Evolutionary conservation across 768 basidiomycete species (phyloP).

Genomic region (Lactarius trivialis): DNA sequence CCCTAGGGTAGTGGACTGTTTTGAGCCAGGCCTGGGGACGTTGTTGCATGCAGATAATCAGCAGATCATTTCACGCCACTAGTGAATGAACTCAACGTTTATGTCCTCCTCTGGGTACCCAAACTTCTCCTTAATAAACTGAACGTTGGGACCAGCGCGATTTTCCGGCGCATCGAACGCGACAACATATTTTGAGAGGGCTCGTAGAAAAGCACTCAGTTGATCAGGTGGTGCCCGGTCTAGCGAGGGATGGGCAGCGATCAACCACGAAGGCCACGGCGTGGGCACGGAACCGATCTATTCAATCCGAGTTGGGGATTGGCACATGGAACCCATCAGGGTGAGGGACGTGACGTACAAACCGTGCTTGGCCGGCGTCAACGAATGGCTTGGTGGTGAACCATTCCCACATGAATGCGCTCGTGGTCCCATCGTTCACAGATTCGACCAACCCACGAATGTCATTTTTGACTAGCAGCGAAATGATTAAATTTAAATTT

Average conservation of each 20-base stretch:
- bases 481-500: background rate
- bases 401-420: slow-evolving; percentile 95
- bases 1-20: slow-evolving; percentile 67
- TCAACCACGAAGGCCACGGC: slow-evolving; percentile 96
- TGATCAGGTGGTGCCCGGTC: slow-evolving; percentile 46
- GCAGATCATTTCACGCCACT: background rate
- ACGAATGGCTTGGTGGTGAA: slow-evolving; percentile 80
- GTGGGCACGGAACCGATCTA: slow-evolving; percentile 84
- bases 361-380: slow-evolving; percentile 72
- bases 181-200: slow-evolving; percentile 58
- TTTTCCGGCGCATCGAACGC: slow-evolving; percentile 56
- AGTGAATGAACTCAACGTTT: slow-evolving; percentile 37
- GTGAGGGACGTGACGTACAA: slow-evolving; percentile 47
- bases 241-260: slow-evolving; percentile 72
- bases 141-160: slow-evolving; percentile 52
- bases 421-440: slow-evolving; percentile 83
- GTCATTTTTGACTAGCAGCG: slow-evolving; percentile 61
- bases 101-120: slow-evolving; percentile 82
- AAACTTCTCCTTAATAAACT: slow-evolving; percentile 73
- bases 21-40: slow-evolving; percentile 67
- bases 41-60: background rate
- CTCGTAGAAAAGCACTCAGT: slow-evolving; percentile 53
- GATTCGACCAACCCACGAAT: slow-evolving; percentile 77
- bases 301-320: background rate
- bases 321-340: background rate